Percentiles rank a stretch among this genome's conserved stretches.
These are phyloP conservation scores for Rhodotorula sphaerocarpa DNA, from an alignment of 768 basidiomycete species.

Conservation along the genomic window DNA sequence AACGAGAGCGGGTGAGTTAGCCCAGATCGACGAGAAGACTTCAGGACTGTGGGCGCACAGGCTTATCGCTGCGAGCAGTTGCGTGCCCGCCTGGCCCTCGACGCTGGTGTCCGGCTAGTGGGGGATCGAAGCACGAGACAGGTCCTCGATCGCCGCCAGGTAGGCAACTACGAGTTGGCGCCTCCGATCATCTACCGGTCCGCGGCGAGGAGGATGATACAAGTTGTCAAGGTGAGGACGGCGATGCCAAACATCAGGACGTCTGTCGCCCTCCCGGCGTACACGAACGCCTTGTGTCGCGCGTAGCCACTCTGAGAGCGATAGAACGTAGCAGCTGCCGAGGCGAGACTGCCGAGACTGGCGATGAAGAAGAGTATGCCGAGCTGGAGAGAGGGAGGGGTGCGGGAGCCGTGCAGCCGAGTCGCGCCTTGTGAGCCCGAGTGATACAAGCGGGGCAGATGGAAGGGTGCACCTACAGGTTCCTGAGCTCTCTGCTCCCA, in stretches of 20 bases:
- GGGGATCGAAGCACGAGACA: no score
- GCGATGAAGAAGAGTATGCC: slow-evolving; percentile 32
- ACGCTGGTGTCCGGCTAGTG: no score
- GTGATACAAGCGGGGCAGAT: background rate
- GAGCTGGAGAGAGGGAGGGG: background rate
- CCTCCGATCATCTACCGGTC: no score
- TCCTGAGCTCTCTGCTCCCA: slow-evolving; percentile 10
- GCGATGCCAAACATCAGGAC: slow-evolving; percentile 8
- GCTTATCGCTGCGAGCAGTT: no score
- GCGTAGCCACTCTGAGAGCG: background rate
- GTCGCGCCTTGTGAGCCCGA: background rate
- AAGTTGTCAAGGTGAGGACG: slow-evolving; percentile 5
- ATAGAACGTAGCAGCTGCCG: slow-evolving; percentile 1
- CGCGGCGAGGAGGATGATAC: slow-evolving; percentile 21
- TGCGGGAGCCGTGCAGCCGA: no score
- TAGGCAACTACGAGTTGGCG: no score
- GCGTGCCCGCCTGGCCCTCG: no score
- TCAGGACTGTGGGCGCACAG: no score
- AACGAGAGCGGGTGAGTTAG: no score
- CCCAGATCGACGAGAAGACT: no score
- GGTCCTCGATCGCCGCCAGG: no score
- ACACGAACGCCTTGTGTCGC: slow-evolving; percentile 19
- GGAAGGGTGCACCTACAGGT: slow-evolving; percentile 4
- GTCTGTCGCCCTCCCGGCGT: slow-evolving; percentile 11
- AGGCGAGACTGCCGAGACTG: background rate